Percentiles rank a stretch among this genome's conserved stretches.
Evolutionary conservation across 768 basidiomycete species (phyloP).

Genomic region (Pleurotus ostreatus): DNA sequence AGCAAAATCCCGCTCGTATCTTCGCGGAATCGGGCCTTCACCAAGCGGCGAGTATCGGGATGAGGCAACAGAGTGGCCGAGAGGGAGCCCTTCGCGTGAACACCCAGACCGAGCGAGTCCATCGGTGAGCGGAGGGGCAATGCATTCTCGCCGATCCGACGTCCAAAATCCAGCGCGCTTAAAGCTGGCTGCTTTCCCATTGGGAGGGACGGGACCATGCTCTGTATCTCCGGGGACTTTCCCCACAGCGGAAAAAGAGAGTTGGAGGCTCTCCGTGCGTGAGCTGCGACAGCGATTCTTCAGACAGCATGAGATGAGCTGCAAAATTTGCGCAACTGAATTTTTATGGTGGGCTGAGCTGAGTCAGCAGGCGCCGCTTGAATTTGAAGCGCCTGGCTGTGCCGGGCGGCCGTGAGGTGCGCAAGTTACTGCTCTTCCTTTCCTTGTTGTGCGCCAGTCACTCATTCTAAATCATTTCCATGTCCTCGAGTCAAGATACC

Average conservation of each 20-base stretch:
- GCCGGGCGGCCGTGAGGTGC: background rate
- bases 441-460: background rate
- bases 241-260: constrained; percentile 70
- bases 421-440: background rate
- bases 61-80: constrained; percentile 55
- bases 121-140: constrained; percentile 22
- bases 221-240: constrained; percentile 93
- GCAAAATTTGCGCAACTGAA: constrained; percentile 17
- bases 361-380: constrained; percentile 1
- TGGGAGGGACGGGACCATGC: constrained; percentile 46
- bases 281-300: constrained; percentile 87
- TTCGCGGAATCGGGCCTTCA: constrained; percentile 54
- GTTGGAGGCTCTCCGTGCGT: constrained; percentile 56
- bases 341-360: constrained; percentile 9
- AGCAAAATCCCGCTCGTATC: constrained; percentile 69
- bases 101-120: background rate
- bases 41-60: constrained; percentile 27
- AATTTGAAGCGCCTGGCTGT: constrained; percentile 20
- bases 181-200: constrained; percentile 69
- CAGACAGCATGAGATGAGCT: constrained; percentile 44
- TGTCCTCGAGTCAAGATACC: constrained; percentile 6
- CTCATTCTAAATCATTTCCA: background rate
- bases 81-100: constrained; percentile 34
- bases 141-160: constrained; percentile 46
- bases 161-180: constrained; percentile 62